These are phyloP conservation scores for Paracamarosporium sp. DNA, from an alignment of 2,329 filamentous ascomycete species.

Conservation along the genomic window DNA sequence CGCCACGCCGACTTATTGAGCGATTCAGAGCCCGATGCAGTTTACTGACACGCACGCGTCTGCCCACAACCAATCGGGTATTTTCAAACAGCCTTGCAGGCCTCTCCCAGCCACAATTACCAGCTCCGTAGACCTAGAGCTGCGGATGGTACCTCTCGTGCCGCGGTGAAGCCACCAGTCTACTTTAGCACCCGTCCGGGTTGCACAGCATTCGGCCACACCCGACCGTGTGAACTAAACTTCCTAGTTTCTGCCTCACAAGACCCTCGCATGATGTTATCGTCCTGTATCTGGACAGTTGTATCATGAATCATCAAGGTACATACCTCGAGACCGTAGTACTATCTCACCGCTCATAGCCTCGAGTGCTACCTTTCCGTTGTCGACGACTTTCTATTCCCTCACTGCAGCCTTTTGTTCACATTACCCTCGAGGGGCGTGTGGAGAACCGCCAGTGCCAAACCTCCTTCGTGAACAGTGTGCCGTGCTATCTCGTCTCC, in stretches of 20 bases:
- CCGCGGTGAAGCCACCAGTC: slow-evolving; percentile 16
- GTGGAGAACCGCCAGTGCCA: slow-evolving; percentile 14
- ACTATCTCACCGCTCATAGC: slow-evolving; percentile 32
- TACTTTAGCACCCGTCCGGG: slow-evolving; percentile 22
- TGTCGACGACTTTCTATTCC: slow-evolving; percentile 2
- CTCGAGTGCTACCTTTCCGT: slow-evolving; percentile 19
- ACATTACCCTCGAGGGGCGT: slow-evolving; percentile 11
- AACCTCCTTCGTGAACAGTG: neutral
- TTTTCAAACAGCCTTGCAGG: slow-evolving; percentile 33
- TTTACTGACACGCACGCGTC: slow-evolving; percentile 16
- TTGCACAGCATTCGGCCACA: slow-evolving; percentile 30
- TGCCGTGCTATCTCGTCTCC: neutral
- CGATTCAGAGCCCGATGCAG: slow-evolving; percentile 22
- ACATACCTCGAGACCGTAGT: slow-evolving; percentile 23
- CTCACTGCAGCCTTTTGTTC: slow-evolving; percentile 3
- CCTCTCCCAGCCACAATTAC: slow-evolving; percentile 22
- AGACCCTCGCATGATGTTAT: slow-evolving; percentile 21
- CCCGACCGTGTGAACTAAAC: slow-evolving; percentile 24
- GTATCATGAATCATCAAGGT: slow-evolving; percentile 22
- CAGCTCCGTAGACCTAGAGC: slow-evolving; percentile 14
- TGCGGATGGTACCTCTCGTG: slow-evolving; percentile 11
- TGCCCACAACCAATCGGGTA: slow-evolving; percentile 26
- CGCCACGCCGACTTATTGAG: slow-evolving; percentile 25
- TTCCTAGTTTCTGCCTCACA: slow-evolving; percentile 21
- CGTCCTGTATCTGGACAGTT: slow-evolving; percentile 16